Conservation (phyloP, 306 rosid species). For the Sicyos baderoa region DNA sequence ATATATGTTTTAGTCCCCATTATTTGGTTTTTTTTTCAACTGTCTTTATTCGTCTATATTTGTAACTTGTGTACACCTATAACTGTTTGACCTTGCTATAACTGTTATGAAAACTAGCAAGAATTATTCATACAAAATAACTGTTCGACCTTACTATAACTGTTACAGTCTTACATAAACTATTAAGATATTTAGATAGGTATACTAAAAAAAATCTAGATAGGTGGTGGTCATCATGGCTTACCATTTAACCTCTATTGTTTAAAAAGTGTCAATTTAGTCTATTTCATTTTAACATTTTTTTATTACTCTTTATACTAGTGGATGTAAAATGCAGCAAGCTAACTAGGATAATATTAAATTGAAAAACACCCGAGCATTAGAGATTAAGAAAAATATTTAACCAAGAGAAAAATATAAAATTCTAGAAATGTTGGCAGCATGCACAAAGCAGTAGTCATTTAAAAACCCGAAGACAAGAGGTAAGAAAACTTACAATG, state of each 20-base stretch:
- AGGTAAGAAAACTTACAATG: slow-evolving; percentile 62
- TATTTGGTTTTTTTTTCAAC: not conserved
- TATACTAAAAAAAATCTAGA: no score
- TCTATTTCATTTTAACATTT: not conserved
- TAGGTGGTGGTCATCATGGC: not conserved
- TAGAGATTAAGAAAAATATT: not conserved
- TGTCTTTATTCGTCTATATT: not conserved
- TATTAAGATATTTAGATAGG: not conserved
- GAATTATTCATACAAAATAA: no score
- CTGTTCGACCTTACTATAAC: not conserved
- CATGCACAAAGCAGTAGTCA: slow-evolving; percentile 13
- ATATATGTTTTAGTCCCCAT: not conserved
- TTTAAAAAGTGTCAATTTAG: not conserved
- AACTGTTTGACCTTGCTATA: no score
- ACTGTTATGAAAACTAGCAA: no score
- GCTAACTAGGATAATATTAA: not conserved
- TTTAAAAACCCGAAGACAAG: slow-evolving; percentile 7
- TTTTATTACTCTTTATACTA: not conserved
- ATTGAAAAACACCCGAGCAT: not conserved
- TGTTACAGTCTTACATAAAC: not conserved
- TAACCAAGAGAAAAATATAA: not conserved
- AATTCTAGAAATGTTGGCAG: slow-evolving; percentile 2
- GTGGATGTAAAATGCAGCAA: not conserved
- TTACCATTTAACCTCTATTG: not conserved
- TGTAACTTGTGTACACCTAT: no score